Conservation (phyloP, 2,329 filamentous ascomycete genomes). For the Colletotrichum destructivum region DNA sequence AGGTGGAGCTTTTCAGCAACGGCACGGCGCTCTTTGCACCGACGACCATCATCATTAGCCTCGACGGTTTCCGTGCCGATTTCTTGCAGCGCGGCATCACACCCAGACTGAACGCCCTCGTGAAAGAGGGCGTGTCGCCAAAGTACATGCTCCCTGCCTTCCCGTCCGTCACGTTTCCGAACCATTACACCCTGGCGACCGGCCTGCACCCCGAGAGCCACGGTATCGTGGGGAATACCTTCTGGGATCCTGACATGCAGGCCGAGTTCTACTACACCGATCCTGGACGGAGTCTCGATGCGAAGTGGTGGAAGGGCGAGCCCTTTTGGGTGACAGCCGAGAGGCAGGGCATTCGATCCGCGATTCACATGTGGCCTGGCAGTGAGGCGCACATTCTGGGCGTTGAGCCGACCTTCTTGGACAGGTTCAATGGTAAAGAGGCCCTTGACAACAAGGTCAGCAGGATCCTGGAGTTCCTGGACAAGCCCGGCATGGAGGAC, state of each 20-base stretch:
- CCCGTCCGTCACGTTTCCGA: conserved; percentile 95
- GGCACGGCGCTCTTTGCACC: conserved; percentile 91
- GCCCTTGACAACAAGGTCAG: conserved; percentile 81
- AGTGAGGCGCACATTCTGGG: conserved; percentile 87
- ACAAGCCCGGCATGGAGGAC: conserved; percentile 81
- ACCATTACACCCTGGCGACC: conserved; percentile 94
- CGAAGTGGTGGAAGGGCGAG: conserved; percentile 96
- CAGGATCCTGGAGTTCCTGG: conserved; percentile 85
- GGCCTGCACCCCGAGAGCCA: conserved; percentile 94
- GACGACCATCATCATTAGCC: conserved; percentile 92
- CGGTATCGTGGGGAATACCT: conserved; percentile 93
- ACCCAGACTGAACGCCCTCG: conserved; percentile 83
- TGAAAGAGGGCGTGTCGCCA: conserved; percentile 88
- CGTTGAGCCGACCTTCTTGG: conserved; percentile 84
- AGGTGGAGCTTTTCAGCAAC: conserved; percentile 73
- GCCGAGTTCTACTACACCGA: conserved; percentile 93
- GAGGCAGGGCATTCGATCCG: conserved; percentile 81
- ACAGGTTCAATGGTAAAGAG: conserved; percentile 88
- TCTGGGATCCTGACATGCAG: conserved; percentile 86
- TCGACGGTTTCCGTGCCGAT: conserved; percentile 96
- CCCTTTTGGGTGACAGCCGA: conserved; percentile 96
- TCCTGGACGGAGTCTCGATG: conserved; percentile 79
- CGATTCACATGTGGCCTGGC: conserved; percentile 99
- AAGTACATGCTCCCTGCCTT: conserved; percentile 95
- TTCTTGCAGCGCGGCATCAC: conserved; percentile 89